A percentile compares a stretch with the other conserved stretches of the same genome.
These are phyloP conservation scores for Ceratopteris richardii DNA, from an alignment of 75 land plant species.

Conservation along the genomic window DNA sequence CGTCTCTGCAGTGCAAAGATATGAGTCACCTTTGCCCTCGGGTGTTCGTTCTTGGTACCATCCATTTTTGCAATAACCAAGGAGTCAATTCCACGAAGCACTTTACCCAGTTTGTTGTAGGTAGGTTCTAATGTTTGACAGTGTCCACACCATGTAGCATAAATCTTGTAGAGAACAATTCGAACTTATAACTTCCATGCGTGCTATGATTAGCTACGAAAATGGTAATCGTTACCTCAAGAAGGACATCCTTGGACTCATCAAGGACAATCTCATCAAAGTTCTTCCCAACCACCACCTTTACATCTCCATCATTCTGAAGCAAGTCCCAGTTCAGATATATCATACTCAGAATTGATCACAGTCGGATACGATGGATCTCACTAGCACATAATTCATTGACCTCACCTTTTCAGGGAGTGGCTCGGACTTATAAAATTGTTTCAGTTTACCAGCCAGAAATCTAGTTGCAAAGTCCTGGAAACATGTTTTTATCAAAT, in stretches of 20 bases:
- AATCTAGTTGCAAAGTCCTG: constrained; percentile 74
- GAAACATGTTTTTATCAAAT: no score
- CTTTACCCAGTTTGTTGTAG: constrained; percentile 80
- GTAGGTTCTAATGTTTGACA: constrained; percentile 89
- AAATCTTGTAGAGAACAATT: constrained; percentile 50
- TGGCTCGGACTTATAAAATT: constrained; percentile 82
- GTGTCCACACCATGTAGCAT: constrained; percentile 98
- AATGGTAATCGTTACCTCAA: constrained; percentile 89
- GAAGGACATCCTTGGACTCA: constrained; percentile 94
- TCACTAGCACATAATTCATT: no score
- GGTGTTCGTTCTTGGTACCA: constrained; percentile 90
- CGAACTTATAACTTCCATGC: no score
- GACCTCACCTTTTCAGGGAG: constrained; percentile 65
- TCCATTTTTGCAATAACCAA: constrained; percentile 95
- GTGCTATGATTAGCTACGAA: no score
- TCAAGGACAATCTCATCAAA: constrained; percentile 94
- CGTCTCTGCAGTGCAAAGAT: no score
- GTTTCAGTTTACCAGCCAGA: constrained; percentile 66
- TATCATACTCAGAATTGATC: no score
- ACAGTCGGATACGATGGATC: no score
- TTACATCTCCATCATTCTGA: constrained; percentile 96
- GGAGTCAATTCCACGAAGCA: constrained; percentile 59
- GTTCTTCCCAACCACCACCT: constrained; percentile 85
- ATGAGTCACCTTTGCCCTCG: constrained; percentile 86
- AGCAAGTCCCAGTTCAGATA: no score